Evolutionary conservation across 805 yeast species (phyloP), one percentile per base, ranked within the genome.

Genomic region (Kodamaea fukazawae): DNA sequence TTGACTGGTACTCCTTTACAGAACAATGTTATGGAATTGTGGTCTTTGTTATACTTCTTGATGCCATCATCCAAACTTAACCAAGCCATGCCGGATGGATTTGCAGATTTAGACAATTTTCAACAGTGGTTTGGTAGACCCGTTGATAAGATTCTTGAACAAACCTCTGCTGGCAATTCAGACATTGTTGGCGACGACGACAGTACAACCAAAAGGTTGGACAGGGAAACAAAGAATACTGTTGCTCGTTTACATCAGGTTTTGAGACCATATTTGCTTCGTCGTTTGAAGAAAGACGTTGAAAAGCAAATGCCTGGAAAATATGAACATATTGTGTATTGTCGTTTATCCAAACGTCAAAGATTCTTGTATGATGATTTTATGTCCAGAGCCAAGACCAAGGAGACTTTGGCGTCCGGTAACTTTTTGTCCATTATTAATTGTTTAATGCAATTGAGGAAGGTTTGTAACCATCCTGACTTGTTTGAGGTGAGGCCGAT

Each of bases 121-220:
- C 99, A 93, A 54, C 95, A 86, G 48, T 93, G 99, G 99, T 93
- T 93, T 62, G 96, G 97, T n/a, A 78, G 82, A 45, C 99, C 99
- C 0, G 97, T 93, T 3, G 98, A 93, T 58, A 85, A 79, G 49
- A 79, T 93, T 44, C 81, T 93, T 39, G 97, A 93, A 60, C 83
- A 79, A 42, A 58, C 69, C 1, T 50, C 63, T 8, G 46, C 55
- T 7, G 66, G 71, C 8, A 70, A 65, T n/a, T 29, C 49, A 3
- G 86, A 79, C 48, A 36, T 67, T 4, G 64, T 67, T 18, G 71
- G 65, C 39, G 72, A 66, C 7, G 60, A 61, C 36, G 69, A 65
- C 34, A 55, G 50, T 25, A 52, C 67, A 1, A 64, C 69, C 4
- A 54, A 54, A 33, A 58, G 53, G 13, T 76, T 82, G 50, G 86